Conservation (phyloP, 2,329 filamentous ascomycete genomes). For the Ophiobolus disseminans region DNA sequence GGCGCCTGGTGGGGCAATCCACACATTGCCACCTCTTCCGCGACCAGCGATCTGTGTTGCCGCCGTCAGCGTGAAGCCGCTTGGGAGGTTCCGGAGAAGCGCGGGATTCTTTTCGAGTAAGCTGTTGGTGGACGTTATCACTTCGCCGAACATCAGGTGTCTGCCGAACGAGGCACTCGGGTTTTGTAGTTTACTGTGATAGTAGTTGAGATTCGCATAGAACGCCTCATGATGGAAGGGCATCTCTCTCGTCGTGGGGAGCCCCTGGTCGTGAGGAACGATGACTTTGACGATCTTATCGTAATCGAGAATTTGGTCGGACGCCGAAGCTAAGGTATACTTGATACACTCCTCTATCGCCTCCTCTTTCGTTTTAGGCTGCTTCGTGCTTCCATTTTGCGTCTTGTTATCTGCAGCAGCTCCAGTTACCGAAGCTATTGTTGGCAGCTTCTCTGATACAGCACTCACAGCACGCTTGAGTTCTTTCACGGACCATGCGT, state of each 20-base stretch:
- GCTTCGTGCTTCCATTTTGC: constrained; percentile 23
- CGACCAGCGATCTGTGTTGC: constrained; percentile 88
- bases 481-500: constrained; percentile 44
- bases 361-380: constrained; percentile 35
- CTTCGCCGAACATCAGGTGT: constrained; percentile 83
- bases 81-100: constrained; percentile 76
- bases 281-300: constrained; percentile 75
- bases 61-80: constrained; percentile 86
- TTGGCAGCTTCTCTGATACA: constrained; percentile 36
- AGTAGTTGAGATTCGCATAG: constrained; percentile 73
- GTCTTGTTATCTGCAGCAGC: constrained; percentile 2
- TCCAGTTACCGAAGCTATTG: constrained; percentile 34
- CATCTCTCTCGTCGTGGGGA: constrained; percentile 75
- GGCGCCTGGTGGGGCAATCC: constrained; percentile 87
- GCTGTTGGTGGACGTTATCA: constrained; percentile 92
- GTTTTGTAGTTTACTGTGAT: constrained; percentile 65
- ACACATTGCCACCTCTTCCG: constrained; percentile 90
- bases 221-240: constrained; percentile 87
- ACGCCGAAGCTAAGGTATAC: constrained; percentile 40
- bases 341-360: constrained; percentile 37
- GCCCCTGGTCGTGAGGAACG: constrained; percentile 71
- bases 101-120: constrained; percentile 90
- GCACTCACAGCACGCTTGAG: constrained; percentile 46
- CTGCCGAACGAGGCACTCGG: constrained; percentile 74
- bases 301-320: constrained; percentile 75